phyloP scores from a whole-genome alignment of 768 basidiomycete species.

The Favolaschia claudopus region DNA sequence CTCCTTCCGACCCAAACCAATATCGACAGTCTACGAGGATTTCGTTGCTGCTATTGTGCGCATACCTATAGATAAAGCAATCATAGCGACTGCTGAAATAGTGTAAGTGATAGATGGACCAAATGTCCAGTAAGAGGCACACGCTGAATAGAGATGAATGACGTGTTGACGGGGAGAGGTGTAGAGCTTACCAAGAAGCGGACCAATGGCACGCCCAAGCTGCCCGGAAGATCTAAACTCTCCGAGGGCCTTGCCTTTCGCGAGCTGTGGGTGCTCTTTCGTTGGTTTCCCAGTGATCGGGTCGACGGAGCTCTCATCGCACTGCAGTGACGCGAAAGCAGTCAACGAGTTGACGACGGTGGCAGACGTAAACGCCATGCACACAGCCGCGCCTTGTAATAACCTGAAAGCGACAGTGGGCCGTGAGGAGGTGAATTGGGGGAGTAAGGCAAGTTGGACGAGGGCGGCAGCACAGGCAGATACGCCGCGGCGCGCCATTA shows the following conservation, averaged over 20 bases:
- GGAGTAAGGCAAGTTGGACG: constrained; percentile 73
- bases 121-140: constrained; percentile 89
- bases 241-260: constrained; percentile 87
- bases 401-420: constrained; percentile 56
- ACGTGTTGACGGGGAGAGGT: constrained; percentile 11
- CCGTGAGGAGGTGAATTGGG: constrained; percentile 55
- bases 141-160: constrained; percentile 56
- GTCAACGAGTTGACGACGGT: constrained; percentile 96
- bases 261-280: constrained; percentile 69
- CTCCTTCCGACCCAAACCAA: no score
- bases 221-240: constrained; percentile 93
- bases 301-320: constrained; percentile 73
- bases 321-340: constrained; percentile 89
- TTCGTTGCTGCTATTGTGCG: constrained; percentile 45
- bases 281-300: constrained; percentile 61
- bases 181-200: constrained; percentile 74
- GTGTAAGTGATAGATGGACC: constrained; percentile 83
- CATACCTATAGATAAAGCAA: constrained; percentile 65
- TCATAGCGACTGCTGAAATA: constrained; percentile 70
- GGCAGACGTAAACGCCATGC: constrained; percentile 92
- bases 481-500: constrained; percentile 85
- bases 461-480: constrained; percentile 76
- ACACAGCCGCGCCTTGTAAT: constrained; percentile 76
- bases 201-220: constrained; percentile 91
- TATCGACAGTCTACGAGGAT: constrained; percentile 16